Conservation (phyloP, 345 rosid genomes). For the Linum trigynum region DNA sequence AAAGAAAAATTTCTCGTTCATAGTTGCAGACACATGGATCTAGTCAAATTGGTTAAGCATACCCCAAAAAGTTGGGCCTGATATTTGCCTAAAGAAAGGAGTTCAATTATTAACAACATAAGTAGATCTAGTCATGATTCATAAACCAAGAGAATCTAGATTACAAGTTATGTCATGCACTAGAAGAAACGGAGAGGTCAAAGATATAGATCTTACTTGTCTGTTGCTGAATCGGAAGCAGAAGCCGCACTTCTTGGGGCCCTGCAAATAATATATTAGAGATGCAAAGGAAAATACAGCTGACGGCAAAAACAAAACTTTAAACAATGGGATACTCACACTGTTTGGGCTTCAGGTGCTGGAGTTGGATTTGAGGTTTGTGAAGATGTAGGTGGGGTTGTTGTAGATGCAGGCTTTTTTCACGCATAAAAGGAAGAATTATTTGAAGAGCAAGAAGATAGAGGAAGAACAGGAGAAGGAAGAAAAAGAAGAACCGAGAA, state of each 20-base stretch:
- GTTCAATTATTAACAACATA: no score
- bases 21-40: no score
- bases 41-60: no score
- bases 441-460: background rate
- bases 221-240: slow-evolving; percentile 27
- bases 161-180: no score
- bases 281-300: slow-evolving; percentile 2
- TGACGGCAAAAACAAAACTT: slow-evolving; percentile 5
- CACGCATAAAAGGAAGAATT: slow-evolving; percentile 9
- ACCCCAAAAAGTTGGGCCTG: no score
- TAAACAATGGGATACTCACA: slow-evolving; percentile 27
- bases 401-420: slow-evolving; percentile 43
- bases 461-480: background rate
- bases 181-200: background rate
- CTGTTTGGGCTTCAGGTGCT: slow-evolving; percentile 40
- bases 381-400: slow-evolving; percentile 31
- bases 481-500: slow-evolving; percentile 1
- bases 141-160: no score
- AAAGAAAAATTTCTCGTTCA: no score
- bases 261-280: slow-evolving; percentile 18
- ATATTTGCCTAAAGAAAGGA: no score
- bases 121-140: no score
- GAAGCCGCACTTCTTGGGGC: slow-evolving; percentile 21
- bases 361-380: slow-evolving; percentile 27
- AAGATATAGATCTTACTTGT: slow-evolving; percentile 27